Evolutionary conservation across 176 grass and related monocot genomes (phyloP).

Genomic region (Triticum timopheevii): DNA sequence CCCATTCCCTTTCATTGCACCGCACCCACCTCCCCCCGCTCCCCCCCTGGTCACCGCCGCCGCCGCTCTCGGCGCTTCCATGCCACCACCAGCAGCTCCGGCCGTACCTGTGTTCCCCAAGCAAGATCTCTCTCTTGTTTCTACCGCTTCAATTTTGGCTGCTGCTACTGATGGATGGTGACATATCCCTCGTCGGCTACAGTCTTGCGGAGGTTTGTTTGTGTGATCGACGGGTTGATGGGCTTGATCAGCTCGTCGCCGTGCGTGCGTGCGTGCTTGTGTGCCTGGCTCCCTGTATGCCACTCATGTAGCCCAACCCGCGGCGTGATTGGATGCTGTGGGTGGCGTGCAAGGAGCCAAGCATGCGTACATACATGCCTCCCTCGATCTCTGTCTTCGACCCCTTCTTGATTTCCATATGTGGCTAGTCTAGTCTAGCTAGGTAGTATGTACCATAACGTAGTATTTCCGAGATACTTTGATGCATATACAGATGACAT

Average conservation of each 20-base stretch:
- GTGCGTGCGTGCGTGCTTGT: background rate
- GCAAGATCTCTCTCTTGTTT: background rate
- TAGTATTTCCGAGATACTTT: background rate
- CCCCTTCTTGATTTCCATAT: slow-evolving; percentile 1
- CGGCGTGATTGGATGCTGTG: slow-evolving; percentile 80
- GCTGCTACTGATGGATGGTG: background rate
- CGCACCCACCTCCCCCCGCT: slow-evolving; percentile 14
- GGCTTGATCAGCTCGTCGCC: background rate
- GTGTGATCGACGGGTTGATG: slow-evolving; percentile 25
- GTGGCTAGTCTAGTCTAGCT: background rate
- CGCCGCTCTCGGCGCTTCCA: background rate
- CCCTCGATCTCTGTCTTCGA: slow-evolving; percentile 7
- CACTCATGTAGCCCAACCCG: slow-evolving; percentile 93
- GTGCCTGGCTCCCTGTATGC: slow-evolving; percentile 99
- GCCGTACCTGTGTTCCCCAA: background rate
- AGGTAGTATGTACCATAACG: background rate
- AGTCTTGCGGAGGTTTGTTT: slow-evolving; percentile 8
- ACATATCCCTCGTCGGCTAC: background rate
- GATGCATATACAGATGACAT: background rate
- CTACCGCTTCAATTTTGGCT: background rate
- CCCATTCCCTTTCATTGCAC: slow-evolving; percentile 10
- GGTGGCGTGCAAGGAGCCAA: slow-evolving; percentile 99
- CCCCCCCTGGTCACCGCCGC: background rate
- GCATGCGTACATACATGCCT: slow-evolving; percentile 57
- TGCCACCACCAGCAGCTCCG: background rate